Percentiles rank a stretch among this genome's conserved stretches.
Conservation (phyloP, 1,284 basidiomycete genomes). For the Cronartium quercuum region DNA sequence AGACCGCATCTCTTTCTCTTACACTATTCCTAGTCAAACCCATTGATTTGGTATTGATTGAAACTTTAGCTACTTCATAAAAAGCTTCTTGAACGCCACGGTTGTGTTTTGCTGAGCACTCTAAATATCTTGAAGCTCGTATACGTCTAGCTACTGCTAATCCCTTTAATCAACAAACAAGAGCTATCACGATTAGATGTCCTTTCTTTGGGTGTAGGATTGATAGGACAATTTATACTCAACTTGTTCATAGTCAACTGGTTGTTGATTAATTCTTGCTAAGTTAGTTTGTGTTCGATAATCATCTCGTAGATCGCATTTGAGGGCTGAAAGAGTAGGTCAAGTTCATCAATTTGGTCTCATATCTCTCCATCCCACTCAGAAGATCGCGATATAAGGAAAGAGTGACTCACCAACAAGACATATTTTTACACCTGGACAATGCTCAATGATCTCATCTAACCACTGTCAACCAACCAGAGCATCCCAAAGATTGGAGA, state of each 20-base stretch:
- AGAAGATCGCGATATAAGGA: neutral
- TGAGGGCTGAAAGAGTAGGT: constrained; percentile 63
- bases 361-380: no score
- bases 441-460: constrained; percentile 61
- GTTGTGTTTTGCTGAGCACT: constrained; percentile 94
- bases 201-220: neutral
- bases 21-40: neutral
- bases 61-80: constrained; percentile 55
- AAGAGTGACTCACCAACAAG: constrained; percentile 41
- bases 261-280: constrained; percentile 60
- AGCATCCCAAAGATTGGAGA: neutral
- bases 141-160: constrained; percentile 78
- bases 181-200: neutral
- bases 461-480: constrained; percentile 47
- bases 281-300: constrained; percentile 61
- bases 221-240: neutral
- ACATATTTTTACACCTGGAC: constrained; percentile 81
- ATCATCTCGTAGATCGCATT: constrained; percentile 88
- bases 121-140: constrained; percentile 87
- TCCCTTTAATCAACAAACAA: constrained; percentile 52
- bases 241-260: constrained; percentile 75
- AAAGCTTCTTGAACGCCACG: constrained; percentile 88
- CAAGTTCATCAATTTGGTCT: neutral
- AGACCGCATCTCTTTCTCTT: neutral
- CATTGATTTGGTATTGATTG: constrained; percentile 15